phyloP scores from a whole-genome alignment of 129 eudicot genomes.

The Sambucus nigra region DNA sequence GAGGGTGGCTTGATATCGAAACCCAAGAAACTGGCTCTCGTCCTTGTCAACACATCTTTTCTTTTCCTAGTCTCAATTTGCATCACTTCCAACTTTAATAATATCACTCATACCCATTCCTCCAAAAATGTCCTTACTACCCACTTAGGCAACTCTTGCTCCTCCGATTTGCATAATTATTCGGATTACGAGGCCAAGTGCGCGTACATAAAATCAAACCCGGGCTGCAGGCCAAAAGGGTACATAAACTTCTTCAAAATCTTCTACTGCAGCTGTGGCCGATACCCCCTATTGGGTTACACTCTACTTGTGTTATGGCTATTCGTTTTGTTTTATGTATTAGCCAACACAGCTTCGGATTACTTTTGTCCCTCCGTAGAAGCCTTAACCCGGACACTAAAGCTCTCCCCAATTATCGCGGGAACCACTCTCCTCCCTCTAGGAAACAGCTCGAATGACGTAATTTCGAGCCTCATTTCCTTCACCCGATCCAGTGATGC shows the following conservation, averaged over 20 bases:
- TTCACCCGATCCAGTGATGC: conserved; percentile 42
- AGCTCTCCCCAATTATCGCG: conserved; percentile 55
- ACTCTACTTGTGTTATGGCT: conserved; percentile 45
- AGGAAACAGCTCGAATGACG: conserved; percentile 65
- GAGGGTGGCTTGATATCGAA: no score
- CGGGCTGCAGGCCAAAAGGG: conserved; percentile 37
- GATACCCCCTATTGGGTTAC: conserved; percentile 30
- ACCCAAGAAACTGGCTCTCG: no score
- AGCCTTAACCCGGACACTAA: conserved; percentile 32
- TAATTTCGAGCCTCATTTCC: conserved; percentile 45
- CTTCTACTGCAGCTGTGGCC: conserved; percentile 40
- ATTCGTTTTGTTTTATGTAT: conserved; percentile 37
- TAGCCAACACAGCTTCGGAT: conserved; percentile 51
- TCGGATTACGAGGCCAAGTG: conserved; percentile 31
- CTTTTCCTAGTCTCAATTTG: no score
- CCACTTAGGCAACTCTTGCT: no score
- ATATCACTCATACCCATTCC: no score
- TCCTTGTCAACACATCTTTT: no score
- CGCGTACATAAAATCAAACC: conserved; percentile 25
- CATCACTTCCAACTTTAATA: no score
- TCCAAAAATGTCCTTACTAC: no score
- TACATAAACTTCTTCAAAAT: conserved; percentile 44
- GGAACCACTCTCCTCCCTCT: conserved; percentile 71
- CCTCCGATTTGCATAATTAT: conserved; percentile 22
- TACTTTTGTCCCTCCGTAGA: conserved; percentile 58